phyloP scores from a whole-genome alignment of 345 rosid genomes.

The Pseudoturritis turrita region DNA sequence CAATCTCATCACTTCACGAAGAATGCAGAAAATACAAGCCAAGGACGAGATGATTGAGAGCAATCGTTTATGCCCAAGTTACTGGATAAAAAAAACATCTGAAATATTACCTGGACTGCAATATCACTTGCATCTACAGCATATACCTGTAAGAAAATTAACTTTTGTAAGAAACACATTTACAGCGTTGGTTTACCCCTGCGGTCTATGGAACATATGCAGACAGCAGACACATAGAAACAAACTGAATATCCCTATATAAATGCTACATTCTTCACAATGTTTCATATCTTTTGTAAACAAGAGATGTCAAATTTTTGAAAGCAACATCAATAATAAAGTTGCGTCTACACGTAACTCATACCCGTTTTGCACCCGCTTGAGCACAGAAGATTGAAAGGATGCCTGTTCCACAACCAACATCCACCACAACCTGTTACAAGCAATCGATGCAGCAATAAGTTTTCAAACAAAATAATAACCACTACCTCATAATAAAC shows the following conservation, averaged over 20 bases:
- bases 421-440: slow-evolving; percentile 89
- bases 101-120: slow-evolving; percentile 75
- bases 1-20: not conserved
- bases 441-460: slow-evolving; percentile 19
- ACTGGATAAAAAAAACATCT: slow-evolving; percentile 18
- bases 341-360: not conserved
- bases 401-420: slow-evolving; percentile 99
- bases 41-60: not conserved
- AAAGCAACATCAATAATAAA: not conserved
- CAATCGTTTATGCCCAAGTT: not conserved
- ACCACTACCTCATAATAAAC: not conserved
- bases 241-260: not conserved
- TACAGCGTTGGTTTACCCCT: not conserved
- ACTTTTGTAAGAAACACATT: slow-evolving; percentile 10
- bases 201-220: not conserved
- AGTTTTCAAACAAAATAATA: not conserved
- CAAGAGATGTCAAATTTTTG: not conserved
- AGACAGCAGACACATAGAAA: not conserved
- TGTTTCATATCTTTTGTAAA: not conserved
- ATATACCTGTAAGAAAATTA: slow-evolving; percentile 60
- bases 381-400: slow-evolving; percentile 98
- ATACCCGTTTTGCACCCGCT: slow-evolving; percentile 97
- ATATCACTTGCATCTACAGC: slow-evolving; percentile 99
- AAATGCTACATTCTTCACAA: slow-evolving; percentile 3
- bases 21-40: not conserved